Evolutionary conservation across 2,329 filamentous ascomycete genomes (phyloP), one percentile per base, ranked within the genome.

Genomic region (Diaporthe aspalathi): DNA sequence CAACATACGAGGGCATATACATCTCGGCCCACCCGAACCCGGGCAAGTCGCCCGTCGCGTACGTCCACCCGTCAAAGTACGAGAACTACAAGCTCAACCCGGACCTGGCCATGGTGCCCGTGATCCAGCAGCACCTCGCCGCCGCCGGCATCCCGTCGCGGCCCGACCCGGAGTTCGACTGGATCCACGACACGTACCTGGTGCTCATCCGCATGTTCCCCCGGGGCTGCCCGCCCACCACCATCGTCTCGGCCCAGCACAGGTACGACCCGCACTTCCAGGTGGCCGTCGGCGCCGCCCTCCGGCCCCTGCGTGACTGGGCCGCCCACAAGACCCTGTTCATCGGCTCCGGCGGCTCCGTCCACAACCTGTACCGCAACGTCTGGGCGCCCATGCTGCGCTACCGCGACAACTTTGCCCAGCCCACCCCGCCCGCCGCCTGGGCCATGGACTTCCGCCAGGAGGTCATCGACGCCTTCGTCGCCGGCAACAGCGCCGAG

Each of bases 121-220:
- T 81, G 11, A 87, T 87, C 76, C 83, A 91, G 56, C 74, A 79
- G 0, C 80, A 89, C 66, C 83, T 92, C 2, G 74, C 79, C 5
- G 76, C 78, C 2, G 83, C 84, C 1, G 89, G 90, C 11, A 87
- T 92, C 79, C 82, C 88, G 43, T 88, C 85, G 1, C 77, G 79
- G 5, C 80, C 78, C 1, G 90, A 92, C 76, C 75, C 83, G 0
- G 83, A 77, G 0, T 93, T 93, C 74, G 88, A 92, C 76, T 93
- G 90, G 91, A 92, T 93, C 77, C 90, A 93, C 81, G 91, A 93
- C 79, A 91, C 89, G 0, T 93, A 89, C 76, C 84, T 93, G 3
- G 87, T 93, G 70, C 82, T 92, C 11, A 91, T 92, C 77, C 84
- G 90, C 68, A 93, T 93, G 90, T 93, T 93, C 74, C 91, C 90